Evolutionary conservation across 108 stramenopile species (phyloP), one percentile per base, ranked within the genome.

Genomic region (Pseudonitzschia multiseries): DNA sequence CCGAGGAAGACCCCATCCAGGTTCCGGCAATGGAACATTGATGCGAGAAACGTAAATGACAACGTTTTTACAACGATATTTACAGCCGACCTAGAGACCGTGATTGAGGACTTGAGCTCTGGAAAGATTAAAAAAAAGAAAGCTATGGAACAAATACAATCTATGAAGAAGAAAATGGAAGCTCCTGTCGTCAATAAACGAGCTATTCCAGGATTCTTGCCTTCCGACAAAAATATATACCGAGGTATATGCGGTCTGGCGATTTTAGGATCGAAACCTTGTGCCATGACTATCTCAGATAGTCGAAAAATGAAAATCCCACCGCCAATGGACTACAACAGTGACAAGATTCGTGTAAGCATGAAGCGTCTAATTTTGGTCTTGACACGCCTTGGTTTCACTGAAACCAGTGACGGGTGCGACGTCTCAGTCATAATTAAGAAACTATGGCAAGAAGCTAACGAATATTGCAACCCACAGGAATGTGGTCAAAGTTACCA

Each of bases 51-150:
- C 57, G 54, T 80, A 14, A 61, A 29, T 31, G 46, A 65, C 50
- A 77, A 83, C 27, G 81, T 87, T 18, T 94, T 94, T 61, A 86
- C 89, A 33, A 92, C 93, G 18, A 70, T 94, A 1, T 92, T 86
- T 65, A 70, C 90, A 12, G 68, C 68, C 6, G 89, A 94, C 71
- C 75, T 94, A 67, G 76, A 89, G 18, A 44, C 42, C 36, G 57
- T 94, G 42, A 84, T 92, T 22, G 54, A 84, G 28, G 84, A 81
- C 59, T 60, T 94, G 36, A 57, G 68, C 29, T 44, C 54, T 18
- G 88, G 88, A n/a, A 70, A 72, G 20, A 50, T 94, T n/a, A 62
- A 56, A 46, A 68, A 74, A 50, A 64, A 74, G 56, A 68, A 71
- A 31, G 93, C 89, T 17, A 83, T 86, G 8, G 69, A 82, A 61